phyloP scores from a whole-genome alignment of 768 basidiomycete genomes.

The Boletus reticulatus region DNA sequence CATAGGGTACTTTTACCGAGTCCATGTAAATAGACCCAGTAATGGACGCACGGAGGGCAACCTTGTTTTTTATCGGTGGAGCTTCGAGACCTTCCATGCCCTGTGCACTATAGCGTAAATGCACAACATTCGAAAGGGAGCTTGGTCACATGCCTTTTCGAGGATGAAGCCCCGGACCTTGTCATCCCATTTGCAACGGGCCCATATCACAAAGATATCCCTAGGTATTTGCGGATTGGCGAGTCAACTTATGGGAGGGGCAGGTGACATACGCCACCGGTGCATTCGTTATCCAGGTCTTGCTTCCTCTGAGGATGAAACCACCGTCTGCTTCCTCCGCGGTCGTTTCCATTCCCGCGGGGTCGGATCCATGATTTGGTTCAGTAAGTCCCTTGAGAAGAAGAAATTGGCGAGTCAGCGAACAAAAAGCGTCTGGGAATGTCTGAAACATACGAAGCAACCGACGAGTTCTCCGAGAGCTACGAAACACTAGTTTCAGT shows the following conservation, averaged over 20 bases:
- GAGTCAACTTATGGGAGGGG: constrained; percentile 4
- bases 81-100: constrained; percentile 79
- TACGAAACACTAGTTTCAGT: constrained; percentile 27
- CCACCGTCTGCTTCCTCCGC: constrained; percentile 85
- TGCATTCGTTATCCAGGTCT: constrained; percentile 97
- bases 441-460: constrained; percentile 71
- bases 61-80: constrained; percentile 89
- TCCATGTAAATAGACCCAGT: constrained; percentile 94
- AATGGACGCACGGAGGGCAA: constrained; percentile 81
- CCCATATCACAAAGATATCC: constrained; percentile 93
- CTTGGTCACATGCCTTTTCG: constrained; percentile 61
- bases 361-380: constrained; percentile 96
- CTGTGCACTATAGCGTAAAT: constrained; percentile 38
- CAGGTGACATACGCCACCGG: constrained; percentile 70
- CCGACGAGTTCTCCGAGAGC: constrained; percentile 86
- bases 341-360: constrained; percentile 94
- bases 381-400: constrained; percentile 84
- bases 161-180: constrained; percentile 88
- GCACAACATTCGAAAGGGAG: background rate
- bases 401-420: background rate
- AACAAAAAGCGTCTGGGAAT: background rate
- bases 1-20: constrained; percentile 71
- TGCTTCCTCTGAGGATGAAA: constrained; percentile 84
- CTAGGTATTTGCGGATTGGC: constrained; percentile 35
- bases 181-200: constrained; percentile 90